Evolutionary conservation across 768 basidiomycete genomes (phyloP), one percentile per base, ranked within the genome.

Genomic region (Rhizopogon salebrosus): DNA sequence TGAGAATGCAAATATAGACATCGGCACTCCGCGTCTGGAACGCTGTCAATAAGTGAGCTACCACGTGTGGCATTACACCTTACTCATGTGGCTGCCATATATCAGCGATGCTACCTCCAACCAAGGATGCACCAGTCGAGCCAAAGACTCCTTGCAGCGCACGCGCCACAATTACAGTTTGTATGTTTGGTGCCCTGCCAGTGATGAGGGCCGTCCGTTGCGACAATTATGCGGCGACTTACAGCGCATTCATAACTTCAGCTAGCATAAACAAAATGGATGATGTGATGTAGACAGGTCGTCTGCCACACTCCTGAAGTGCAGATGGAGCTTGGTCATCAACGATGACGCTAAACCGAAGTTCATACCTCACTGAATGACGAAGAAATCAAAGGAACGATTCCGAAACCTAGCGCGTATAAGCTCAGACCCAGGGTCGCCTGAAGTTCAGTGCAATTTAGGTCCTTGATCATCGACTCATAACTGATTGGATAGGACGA

Each of bases 81-180:
- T 59, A 87, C 85, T 87, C 79, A 49, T 74, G 67, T 10, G 83
- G 73, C 3, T 60, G 61, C 83, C 84, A 89, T 18, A 89, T 80
- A 60, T 88, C 87, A 11, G 83, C 80, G 9, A 87, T 75, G 2
- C 80, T 84, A 13, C 86, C 87, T 8, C 85, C 84, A 4, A 86
- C 82, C 73, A 87, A 80, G 0, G 83, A 81, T 1, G 80, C 75
- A 10, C 80, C 83, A 0, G 83, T 84, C 0, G 84, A 83, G 0
- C 80, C 84, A 60, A 81, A 82, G 0, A 77, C 75, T 5, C 86
- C 86, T 55, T 78, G 78, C 3, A 89, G 64, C 48, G 83, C 77
- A 6, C 86, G 78, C 0, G 75, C 80, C 23, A 81, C 57, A 23
- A 86, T 72, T 1, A 89, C 79, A 0, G 76, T 79, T 42, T 77